Evolutionary conservation across 352 stramenopile genomes (phyloP), one percentile per base, ranked within the genome.

Genomic region (Pythium brassicae): DNA sequence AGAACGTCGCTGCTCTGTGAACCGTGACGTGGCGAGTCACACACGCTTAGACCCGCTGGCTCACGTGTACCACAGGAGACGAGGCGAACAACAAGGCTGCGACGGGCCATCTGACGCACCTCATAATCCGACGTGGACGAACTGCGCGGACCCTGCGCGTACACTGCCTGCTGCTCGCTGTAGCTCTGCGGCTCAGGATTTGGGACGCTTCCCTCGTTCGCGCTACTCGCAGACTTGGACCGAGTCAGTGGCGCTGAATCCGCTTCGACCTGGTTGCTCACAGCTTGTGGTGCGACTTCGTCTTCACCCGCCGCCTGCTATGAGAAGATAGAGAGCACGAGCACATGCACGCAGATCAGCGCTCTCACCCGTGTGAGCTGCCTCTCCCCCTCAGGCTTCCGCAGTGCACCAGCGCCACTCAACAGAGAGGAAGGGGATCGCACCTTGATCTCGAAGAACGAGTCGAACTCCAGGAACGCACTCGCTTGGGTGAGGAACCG

Each of bases 371-470:
- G n/a, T n/a, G n/a, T n/a, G n/a, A n/a, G n/a, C n/a, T 37, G 32
- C 32, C 32, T 11, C 32, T 37, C 32, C 32, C 32, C 9, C 32
- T 37, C 23, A 23, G 17, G 6, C 17, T 20, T 47, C 42, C n/a
- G 11, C 20, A 47, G 42, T 26, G 20, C n/a, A 10, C 17, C 9
- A 12, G 23, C 10, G 11, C 11, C n/a, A 14, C 19, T 35, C 17
- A 4, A 19, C 26, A 25, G 22, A 34, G n/a, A 15, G 11, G 23
- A 14, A 26, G 17, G 26, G 43, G 20, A 5, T 53, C 66, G 52
- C 62, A 88, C 78, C 42, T 75, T 67, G 27, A 87, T 78, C 49
- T 86, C 77, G 40, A 90, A 89, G 63, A 86, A 90, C 0, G 58
- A 65, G 51, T 90, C 61, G 25, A 90, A 92, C 2, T 66, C 72